Conservation (phyloP, 2,329 filamentous ascomycete genomes). For the Penicillium sp. region DNA sequence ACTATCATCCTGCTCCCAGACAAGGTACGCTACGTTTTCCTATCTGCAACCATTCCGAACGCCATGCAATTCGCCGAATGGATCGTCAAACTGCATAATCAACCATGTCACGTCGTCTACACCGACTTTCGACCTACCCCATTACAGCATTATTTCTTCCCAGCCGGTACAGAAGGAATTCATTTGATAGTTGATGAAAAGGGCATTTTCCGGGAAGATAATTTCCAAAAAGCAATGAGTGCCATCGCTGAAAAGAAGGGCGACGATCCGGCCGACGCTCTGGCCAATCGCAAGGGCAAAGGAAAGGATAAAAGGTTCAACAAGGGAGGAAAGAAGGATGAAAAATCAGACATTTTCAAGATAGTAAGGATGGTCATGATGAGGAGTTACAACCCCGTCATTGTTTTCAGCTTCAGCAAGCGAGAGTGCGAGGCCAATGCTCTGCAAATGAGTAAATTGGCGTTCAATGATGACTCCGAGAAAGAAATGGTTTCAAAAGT, state of each 20-base stretch:
- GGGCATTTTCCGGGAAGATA: conserved; percentile 90
- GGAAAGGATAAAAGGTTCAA: conserved; percentile 90
- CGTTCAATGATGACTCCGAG: conserved; percentile 95
- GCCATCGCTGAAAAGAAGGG: conserved; percentile 84
- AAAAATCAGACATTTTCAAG: conserved; percentile 83
- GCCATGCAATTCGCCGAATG: conserved; percentile 99
- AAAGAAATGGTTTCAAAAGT: conserved; percentile 92
- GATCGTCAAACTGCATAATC: conserved; percentile 96
- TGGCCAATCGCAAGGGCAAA: conserved; percentile 76
- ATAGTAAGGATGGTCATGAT: conserved; percentile 99
- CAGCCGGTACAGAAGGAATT: conserved; percentile 85
- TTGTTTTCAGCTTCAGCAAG: conserved; percentile 99
- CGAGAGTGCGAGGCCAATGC: conserved; percentile 90
- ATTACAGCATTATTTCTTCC: conserved; percentile 96
- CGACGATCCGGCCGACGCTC: conserved; percentile 72
- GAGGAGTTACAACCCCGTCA: conserved; percentile 95
- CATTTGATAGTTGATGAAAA: conserved; percentile 95
- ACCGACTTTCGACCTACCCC: conserved; percentile 97
- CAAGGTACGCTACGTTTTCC: conserved; percentile 97
- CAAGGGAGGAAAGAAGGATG: conserved; percentile 69
- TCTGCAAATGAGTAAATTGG: conserved; percentile 76
- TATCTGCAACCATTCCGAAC: conserved; percentile 97
- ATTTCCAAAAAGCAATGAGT: conserved; percentile 94
- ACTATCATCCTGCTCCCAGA: conserved; percentile 97
- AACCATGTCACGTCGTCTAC: conserved; percentile 98